Evolutionary conservation across 2,329 filamentous ascomycete species (phyloP).

Genomic region (Hymenoscyphus scutula): DNA sequence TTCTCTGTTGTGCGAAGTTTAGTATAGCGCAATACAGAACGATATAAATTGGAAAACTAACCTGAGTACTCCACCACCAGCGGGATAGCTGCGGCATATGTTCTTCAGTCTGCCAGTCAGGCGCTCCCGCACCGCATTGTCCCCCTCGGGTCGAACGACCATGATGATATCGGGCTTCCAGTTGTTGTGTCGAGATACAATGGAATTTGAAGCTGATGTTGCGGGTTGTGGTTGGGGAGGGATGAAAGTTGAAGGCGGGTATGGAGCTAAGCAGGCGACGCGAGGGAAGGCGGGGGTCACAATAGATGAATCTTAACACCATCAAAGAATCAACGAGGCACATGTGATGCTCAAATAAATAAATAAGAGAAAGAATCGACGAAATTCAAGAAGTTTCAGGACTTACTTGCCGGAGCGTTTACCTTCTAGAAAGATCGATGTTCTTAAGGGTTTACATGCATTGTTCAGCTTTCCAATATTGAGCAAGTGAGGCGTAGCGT

Average conservation of each 20-base stretch:
- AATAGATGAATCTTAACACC: no score
- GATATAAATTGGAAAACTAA: slow-evolving; percentile 50
- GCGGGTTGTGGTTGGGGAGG: neutral
- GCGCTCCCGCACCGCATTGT: slow-evolving; percentile 28
- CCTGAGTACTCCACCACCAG: slow-evolving; percentile 77
- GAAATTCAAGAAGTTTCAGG: neutral
- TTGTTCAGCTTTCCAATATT: neutral
- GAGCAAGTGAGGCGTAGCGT: neutral
- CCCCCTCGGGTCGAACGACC: neutral
- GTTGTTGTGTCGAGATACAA: neutral
- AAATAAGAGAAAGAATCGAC: neutral
- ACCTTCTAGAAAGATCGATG: neutral
- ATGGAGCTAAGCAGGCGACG: neutral
- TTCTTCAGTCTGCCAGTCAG: slow-evolving; percentile 34
- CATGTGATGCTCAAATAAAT: no score
- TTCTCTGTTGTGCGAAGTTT: neutral
- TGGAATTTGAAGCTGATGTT: neutral
- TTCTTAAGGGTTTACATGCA: neutral
- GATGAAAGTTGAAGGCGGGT: neutral
- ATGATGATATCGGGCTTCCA: neutral
- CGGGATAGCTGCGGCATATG: slow-evolving; percentile 56
- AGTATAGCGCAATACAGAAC: neutral
- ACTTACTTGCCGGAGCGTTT: neutral
- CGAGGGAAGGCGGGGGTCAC: neutral
- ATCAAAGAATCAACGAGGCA: no score